Percentiles rank a stretch among this genome's conserved stretches.
Conservation (phyloP, 768 basidiomycete species). For the Boletales sp. region DNA sequence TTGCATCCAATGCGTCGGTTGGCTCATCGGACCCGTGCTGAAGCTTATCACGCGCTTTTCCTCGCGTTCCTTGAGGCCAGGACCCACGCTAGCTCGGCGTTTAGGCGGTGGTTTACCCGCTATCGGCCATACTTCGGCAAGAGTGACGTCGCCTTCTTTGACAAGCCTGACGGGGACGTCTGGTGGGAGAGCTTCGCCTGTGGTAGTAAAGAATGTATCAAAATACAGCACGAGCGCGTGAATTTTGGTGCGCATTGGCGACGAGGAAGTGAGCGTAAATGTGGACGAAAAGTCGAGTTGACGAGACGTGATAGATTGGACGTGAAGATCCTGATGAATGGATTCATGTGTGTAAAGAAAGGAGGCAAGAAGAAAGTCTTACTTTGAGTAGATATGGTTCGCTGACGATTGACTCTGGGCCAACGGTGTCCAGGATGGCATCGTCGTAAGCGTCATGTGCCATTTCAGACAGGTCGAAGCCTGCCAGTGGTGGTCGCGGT, state of each 20-base stretch:
- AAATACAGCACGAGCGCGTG: conserved; percentile 89
- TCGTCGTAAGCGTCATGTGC: conserved; percentile 69
- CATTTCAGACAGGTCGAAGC: conserved; percentile 89
- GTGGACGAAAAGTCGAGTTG: conserved; percentile 78
- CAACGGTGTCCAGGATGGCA: conserved; percentile 78
- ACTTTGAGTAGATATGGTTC: conserved; percentile 68
- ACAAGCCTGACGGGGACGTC: conserved; percentile 52
- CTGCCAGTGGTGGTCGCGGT: conserved; percentile 35
- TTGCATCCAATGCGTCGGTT: conserved; percentile 96
- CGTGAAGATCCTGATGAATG: conserved; percentile 63
- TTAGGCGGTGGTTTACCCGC: conserved; percentile 61
- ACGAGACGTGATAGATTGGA: conserved; percentile 57
- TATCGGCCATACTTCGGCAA: conserved; percentile 81
- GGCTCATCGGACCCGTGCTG: conserved; percentile 85
- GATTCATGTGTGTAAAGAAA: too few relatives aligned
- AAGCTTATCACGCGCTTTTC: conserved; percentile 57
- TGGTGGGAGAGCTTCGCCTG: conserved; percentile 51
- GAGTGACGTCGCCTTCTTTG: conserved; percentile 52
- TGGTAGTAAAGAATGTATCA: conserved; percentile 83
- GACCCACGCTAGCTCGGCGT: conserved; percentile 56
- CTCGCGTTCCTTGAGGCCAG: conserved; percentile 38
- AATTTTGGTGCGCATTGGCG: conserved; percentile 58
- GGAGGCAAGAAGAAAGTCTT: conserved; percentile 2
- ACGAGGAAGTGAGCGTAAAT: conserved; percentile 68
- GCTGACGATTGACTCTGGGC: conserved; percentile 61